Conservation (phyloP, 2,329 filamentous ascomycete genomes). For the Aspergillus sojae region DNA sequence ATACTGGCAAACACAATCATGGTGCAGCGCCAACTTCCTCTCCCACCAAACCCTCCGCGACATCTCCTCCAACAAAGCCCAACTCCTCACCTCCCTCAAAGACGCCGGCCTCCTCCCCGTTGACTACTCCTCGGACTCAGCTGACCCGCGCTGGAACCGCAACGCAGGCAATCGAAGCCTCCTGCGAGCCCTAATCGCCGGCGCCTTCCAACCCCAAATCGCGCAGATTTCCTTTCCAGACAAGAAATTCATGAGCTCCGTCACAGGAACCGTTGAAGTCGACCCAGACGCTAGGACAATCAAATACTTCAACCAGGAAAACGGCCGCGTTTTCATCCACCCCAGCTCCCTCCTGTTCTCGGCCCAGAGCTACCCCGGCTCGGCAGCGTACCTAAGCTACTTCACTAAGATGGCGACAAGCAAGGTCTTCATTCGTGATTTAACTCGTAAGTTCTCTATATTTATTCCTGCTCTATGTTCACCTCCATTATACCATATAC, state of each 20-base stretch:
- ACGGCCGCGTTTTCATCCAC: slow-evolving; percentile 88
- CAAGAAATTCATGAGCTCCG: slow-evolving; percentile 87
- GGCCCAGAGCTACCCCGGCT: slow-evolving; percentile 73
- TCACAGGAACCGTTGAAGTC: slow-evolving; percentile 86
- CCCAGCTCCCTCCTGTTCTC: slow-evolving; percentile 85
- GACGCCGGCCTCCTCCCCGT: slow-evolving; percentile 78
- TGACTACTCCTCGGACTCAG: slow-evolving; percentile 43
- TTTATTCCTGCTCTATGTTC: not conserved
- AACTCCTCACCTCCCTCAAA: slow-evolving; percentile 82
- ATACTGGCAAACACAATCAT: slow-evolving; percentile 57
- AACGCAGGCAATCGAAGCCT: slow-evolving; percentile 50
- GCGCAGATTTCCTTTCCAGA: slow-evolving; percentile 91
- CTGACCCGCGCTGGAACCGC: slow-evolving; percentile 42
- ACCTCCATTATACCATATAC: not conserved
- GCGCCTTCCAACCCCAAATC: slow-evolving; percentile 80
- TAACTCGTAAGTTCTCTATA: slow-evolving; percentile 69
- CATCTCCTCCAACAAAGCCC: slow-evolving; percentile 80
- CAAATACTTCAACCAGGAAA: slow-evolving; percentile 87
- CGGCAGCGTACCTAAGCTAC: slow-evolving; percentile 80
- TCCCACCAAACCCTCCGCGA: slow-evolving; percentile 82
- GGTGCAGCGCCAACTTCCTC: slow-evolving; percentile 85
- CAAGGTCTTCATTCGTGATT: slow-evolving; percentile 87
- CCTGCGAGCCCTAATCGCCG: slow-evolving; percentile 70
- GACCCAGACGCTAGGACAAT: slow-evolving; percentile 92
- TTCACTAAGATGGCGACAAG: slow-evolving; percentile 89